phyloP scores from a whole-genome alignment of 1,139 yeast genomes.

The Candida anutae region DNA sequence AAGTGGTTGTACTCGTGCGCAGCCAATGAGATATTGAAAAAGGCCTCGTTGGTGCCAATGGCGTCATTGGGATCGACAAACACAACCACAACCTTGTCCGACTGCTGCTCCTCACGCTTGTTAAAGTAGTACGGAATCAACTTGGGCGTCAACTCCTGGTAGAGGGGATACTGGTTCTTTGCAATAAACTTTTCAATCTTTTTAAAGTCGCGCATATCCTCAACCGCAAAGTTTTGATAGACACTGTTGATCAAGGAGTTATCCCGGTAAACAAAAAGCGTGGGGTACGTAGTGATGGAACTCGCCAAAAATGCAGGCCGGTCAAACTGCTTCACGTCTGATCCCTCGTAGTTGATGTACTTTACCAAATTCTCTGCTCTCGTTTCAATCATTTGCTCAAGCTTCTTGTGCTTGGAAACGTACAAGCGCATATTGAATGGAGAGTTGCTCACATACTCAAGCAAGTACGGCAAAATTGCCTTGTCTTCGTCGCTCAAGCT shows the following conservation, averaged over 20 bases:
- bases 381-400: conserved; percentile 28
- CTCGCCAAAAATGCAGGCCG: conserved; percentile 42
- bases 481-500: conserved; percentile 53
- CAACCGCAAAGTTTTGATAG: conserved; percentile 54
- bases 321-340: conserved; percentile 24
- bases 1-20: conserved; percentile 47
- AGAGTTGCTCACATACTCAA: conserved; percentile 49
- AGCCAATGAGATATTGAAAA: conserved; percentile 38
- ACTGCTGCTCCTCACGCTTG: conserved; percentile 12
- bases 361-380: conserved; percentile 38
- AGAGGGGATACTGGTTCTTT: conserved; percentile 40
- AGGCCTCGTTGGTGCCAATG: conserved; percentile 23
- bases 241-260: conserved; percentile 44
- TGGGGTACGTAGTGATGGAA: conserved; percentile 52
- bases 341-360: conserved; percentile 33
- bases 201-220: conserved; percentile 47
- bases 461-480: conserved; percentile 48
- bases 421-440: conserved; percentile 49
- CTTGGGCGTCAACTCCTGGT: conserved; percentile 42
- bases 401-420: conserved; percentile 39
- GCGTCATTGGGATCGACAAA: conserved; percentile 41
- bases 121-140: conserved; percentile 30
- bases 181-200: conserved; percentile 43
- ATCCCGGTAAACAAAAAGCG: conserved; percentile 52
- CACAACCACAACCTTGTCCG: conserved; percentile 46